Base-by-base conservation (phyloP, 2,329 filamentous ascomycete species). In the Colletotrichum trifolii region DNA sequence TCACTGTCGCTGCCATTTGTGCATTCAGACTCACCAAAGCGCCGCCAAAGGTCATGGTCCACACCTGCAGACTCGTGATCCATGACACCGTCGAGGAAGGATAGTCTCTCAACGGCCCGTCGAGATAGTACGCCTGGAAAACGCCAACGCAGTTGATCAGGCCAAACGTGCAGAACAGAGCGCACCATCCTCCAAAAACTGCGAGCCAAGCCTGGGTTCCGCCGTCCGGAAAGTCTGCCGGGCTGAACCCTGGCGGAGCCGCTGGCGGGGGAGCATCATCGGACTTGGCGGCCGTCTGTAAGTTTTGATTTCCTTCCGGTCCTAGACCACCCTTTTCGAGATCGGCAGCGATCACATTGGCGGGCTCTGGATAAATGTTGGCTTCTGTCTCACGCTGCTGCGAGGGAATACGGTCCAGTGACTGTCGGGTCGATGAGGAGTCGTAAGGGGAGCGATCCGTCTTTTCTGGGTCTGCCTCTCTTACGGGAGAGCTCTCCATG, bases 91-190 rank as follows among this genome's bases (percentile, higher is more conserved):
- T 79, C 58, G 83, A 86, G 6, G 82, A 74, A 3, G 80, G 79
- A 66, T 86, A 84, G 4, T 80, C 56, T 11, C 68, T 74, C 34
- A 90, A 74, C 35, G 83, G 81, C 11, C 81, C 77, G 7, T 71
- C 71, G 61, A 86, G 75, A 67, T 89, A 90, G 73, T 89, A 88
- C 46, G 81, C 78, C 73, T 89, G 84, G 70, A 89, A 89, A 7
- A 87, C 79, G 3, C 87, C 87, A 8, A 82, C 73, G 63, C 68
- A 81, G 70, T 82, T 82, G 60, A 82, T 67, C 35, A 81, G 67
- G 1, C 80, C 81, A 69, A 82, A 82, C 2, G 78, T 82, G 69
- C 78, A 81, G 57, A 82, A 81, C 47, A 81, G 67, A 2, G 75
- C 74, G 65, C 76, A 80, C 74, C 77, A 83, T 3, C 78, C 80